phyloP scores from a whole-genome alignment of 2,329 filamentous ascomycete genomes.

The Paraphaeosphaeria minitans region DNA sequence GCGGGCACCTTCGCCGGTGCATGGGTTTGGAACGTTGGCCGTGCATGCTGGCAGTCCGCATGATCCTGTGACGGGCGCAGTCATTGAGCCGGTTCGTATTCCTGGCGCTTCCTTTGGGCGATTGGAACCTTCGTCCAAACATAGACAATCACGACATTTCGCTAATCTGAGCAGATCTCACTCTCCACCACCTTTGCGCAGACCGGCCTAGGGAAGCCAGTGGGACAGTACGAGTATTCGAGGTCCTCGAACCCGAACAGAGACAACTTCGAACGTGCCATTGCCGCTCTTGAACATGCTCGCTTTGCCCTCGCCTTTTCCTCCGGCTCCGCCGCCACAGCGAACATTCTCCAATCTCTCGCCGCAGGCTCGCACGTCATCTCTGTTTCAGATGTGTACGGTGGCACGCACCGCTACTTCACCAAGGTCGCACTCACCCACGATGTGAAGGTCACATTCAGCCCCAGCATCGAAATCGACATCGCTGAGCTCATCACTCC shows the following conservation, averaged over 20 bases:
- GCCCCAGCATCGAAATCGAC: constrained; percentile 87
- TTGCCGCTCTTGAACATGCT: constrained; percentile 91
- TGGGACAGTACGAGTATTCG: constrained; percentile 92
- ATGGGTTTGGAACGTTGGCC: constrained; percentile 88
- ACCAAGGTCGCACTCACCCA: constrained; percentile 96
- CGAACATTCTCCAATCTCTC: constrained; percentile 89
- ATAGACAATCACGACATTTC: not conserved
- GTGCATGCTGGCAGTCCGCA: constrained; percentile 93
- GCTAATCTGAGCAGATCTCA: constrained; percentile 67
- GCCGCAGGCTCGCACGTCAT: constrained; percentile 91
- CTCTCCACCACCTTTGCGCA: constrained; percentile 98
- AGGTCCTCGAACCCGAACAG: constrained; percentile 94
- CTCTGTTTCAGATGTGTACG: constrained; percentile 96
- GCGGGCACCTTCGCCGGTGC: constrained; percentile 72
- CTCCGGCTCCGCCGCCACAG: constrained; percentile 91
- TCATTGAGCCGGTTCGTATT: constrained; percentile 76
- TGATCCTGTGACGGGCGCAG: constrained; percentile 89
- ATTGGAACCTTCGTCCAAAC: not conserved
- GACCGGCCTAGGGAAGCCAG: constrained; percentile 80
- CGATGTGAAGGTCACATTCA: constrained; percentile 93
- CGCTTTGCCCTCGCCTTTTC: constrained; percentile 92
- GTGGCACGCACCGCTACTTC: constrained; percentile 97
- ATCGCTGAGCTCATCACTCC: constrained; percentile 82
- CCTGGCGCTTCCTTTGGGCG: not conserved
- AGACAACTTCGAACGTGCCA: constrained; percentile 88